Evolutionary conservation across 169 alveolate genomes (phyloP).

Genomic region (Perkinsus chesapeaki): DNA sequence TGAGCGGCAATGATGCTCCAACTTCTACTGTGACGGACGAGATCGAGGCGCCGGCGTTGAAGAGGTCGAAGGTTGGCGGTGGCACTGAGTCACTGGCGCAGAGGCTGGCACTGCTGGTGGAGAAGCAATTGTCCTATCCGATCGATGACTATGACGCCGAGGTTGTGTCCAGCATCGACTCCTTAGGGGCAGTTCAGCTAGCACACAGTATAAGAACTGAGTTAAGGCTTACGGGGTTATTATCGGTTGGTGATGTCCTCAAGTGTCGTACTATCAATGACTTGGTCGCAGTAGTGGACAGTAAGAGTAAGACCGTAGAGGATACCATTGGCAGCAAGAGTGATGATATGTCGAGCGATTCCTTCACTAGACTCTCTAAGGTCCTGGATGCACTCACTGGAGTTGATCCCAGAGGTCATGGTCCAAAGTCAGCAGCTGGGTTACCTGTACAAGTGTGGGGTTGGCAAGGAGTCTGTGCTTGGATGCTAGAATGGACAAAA

Average conservation of each 20-base stretch:
- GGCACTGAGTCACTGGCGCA: neutral
- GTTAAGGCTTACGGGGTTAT: neutral
- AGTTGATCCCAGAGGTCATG: neutral
- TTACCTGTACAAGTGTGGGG: neutral
- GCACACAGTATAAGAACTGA: neutral
- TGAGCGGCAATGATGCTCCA: neutral
- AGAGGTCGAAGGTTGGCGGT: neutral
- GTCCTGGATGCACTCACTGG: neutral
- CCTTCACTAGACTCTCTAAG: neutral
- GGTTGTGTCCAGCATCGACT: neutral
- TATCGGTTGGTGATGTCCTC: neutral
- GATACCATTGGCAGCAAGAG: neutral
- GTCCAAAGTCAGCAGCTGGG: neutral
- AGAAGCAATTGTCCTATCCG: neutral
- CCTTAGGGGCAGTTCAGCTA: neutral
- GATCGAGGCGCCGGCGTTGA: neutral
- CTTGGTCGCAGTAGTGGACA: neutral
- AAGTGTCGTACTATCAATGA: neutral
- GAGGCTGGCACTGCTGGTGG: neutral
- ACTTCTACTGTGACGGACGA: neutral
- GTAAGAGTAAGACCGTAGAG: neutral
- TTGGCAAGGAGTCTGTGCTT: neutral
- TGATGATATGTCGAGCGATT: neutral
- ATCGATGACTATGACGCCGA: neutral
- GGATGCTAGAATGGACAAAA: neutral